Percentiles rank a stretch among this genome's conserved stretches.
These are phyloP conservation scores for Bipolaris zeicola DNA, from an alignment of 2,329 filamentous ascomycete species.

Conservation along the genomic window DNA sequence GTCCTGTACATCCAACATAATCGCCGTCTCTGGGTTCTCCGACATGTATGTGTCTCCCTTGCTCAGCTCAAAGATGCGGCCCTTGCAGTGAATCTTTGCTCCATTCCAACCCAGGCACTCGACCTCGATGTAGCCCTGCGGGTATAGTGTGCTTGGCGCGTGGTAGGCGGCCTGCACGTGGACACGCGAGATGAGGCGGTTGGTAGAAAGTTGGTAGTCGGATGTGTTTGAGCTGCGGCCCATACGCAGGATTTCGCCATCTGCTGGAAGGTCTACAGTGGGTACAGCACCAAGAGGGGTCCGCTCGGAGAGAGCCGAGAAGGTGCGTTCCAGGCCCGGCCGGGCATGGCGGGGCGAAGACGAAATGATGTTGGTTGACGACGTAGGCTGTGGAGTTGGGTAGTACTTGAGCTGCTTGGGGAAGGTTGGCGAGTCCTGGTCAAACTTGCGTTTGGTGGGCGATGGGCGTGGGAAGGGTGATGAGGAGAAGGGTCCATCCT, in stretches of 20 bases:
- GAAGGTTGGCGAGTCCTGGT: constrained; percentile 55
- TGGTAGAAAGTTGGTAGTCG: constrained; percentile 91
- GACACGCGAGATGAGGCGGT: constrained; percentile 89
- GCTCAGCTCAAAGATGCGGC: constrained; percentile 79
- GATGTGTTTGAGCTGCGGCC: constrained; percentile 93
- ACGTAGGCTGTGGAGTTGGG: constrained; percentile 92
- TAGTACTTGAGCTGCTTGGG: constrained; percentile 68
- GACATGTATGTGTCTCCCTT: constrained; percentile 92
- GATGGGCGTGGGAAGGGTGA: constrained; percentile 70
- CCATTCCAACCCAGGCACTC: constrained; percentile 96
- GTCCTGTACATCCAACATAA: constrained; percentile 95
- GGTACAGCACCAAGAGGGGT: constrained; percentile 82
- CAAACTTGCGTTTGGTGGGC: constrained; percentile 69
- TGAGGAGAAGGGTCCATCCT: constrained; percentile 72
- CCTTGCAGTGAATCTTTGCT: constrained; percentile 88
- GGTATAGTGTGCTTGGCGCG: constrained; percentile 68
- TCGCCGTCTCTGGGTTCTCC: constrained; percentile 83
- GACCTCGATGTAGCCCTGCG: constrained; percentile 81
- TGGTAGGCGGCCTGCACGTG: constrained; percentile 90
- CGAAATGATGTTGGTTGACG: constrained; percentile 88
- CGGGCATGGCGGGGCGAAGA: constrained; percentile 65
- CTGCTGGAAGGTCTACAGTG: constrained; percentile 78
- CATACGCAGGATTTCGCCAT: constrained; percentile 83
- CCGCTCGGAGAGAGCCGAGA: constrained; percentile 71
- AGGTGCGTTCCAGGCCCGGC: constrained; percentile 63